Percentiles rank a stretch among this genome's conserved stretches.
Evolutionary conservation across 345 rosid species (phyloP).

Genomic region (Lepidium aucheri): DNA sequence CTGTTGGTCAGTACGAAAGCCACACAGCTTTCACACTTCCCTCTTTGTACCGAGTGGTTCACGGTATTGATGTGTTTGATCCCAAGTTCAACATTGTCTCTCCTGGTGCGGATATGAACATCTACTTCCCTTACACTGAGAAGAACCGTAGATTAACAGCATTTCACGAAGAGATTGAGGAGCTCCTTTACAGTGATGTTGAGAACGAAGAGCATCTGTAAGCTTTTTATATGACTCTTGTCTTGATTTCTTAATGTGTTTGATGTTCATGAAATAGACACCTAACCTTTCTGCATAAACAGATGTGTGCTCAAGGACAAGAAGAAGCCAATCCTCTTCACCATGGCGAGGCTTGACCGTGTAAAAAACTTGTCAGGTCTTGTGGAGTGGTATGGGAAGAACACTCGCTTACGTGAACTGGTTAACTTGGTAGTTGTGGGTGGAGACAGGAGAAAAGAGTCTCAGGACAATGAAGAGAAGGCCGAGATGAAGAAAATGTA

Average conservation of each 20-base stretch:
- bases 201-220: conserved; percentile 73
- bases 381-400: conserved; percentile 89
- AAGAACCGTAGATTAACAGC: conserved; percentile 42
- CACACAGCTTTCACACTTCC: conserved; percentile 80
- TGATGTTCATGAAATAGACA: not conserved
- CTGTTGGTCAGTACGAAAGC: conserved; percentile 81
- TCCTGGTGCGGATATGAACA: conserved; percentile 73
- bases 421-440: conserved; percentile 88
- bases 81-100: conserved; percentile 90
- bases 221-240: conserved; percentile 9
- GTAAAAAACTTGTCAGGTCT: conserved; percentile 81
- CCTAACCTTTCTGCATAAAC: not conserved
- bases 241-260: not conserved
- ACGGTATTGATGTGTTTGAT: conserved; percentile 71
- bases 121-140: conserved; percentile 66
- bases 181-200: conserved; percentile 62
- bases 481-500: conserved; percentile 89
- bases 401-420: conserved; percentile 46
- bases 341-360: conserved; percentile 91
- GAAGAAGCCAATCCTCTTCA: conserved; percentile 70
- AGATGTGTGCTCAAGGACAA: conserved; percentile 73
- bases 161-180: conserved; percentile 63
- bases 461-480: conserved; percentile 75
- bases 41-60: conserved; percentile 70
- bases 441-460: conserved; percentile 84